phyloP scores from a whole-genome alignment of 306 rosid genomes.

The Medicago arabica region DNA sequence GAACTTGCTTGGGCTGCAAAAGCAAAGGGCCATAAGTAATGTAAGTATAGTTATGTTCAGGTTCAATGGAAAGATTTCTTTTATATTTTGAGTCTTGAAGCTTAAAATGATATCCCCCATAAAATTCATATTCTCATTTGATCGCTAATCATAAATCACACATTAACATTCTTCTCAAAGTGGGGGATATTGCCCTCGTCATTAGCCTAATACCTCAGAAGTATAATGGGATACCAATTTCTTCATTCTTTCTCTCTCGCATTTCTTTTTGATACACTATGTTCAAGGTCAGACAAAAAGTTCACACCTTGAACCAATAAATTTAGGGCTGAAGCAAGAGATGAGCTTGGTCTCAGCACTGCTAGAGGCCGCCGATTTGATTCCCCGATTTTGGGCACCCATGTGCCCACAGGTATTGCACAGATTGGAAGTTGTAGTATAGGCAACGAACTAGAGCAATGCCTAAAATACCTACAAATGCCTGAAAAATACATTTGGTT shows the following conservation, averaged over 20 bases:
- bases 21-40: slow-evolving; percentile 35
- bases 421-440: slow-evolving; percentile 81
- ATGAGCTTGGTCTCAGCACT: slow-evolving; percentile 79
- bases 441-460: slow-evolving; percentile 77
- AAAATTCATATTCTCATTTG: slow-evolving; percentile 29
- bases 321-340: slow-evolving; percentile 87
- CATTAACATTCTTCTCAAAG: slow-evolving; percentile 32
- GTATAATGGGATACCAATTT: slow-evolving; percentile 43
- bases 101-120: slow-evolving; percentile 35
- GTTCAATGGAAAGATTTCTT: slow-evolving; percentile 11
- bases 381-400: slow-evolving; percentile 97
- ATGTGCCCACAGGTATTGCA: slow-evolving; percentile 85
- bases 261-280: slow-evolving; percentile 43
- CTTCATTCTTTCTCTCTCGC: slow-evolving; percentile 37
- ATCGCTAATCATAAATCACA: slow-evolving; percentile 31
- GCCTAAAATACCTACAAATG: slow-evolving; percentile 90
- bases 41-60: neutral
- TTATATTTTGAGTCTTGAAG: slow-evolving; percentile 19
- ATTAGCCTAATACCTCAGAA: slow-evolving; percentile 41
- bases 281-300: slow-evolving; percentile 43
- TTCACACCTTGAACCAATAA: slow-evolving; percentile 80
- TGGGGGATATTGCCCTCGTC: slow-evolving; percentile 36
- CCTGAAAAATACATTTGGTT: slow-evolving; percentile 74
- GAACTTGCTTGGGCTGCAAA: slow-evolving; percentile 93
- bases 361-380: slow-evolving; percentile 76